Evolutionary conservation across 2,329 filamentous ascomycete species (phyloP), one percentile per base, ranked within the genome.

Genomic region (Colletotrichum chrysophilum): DNA sequence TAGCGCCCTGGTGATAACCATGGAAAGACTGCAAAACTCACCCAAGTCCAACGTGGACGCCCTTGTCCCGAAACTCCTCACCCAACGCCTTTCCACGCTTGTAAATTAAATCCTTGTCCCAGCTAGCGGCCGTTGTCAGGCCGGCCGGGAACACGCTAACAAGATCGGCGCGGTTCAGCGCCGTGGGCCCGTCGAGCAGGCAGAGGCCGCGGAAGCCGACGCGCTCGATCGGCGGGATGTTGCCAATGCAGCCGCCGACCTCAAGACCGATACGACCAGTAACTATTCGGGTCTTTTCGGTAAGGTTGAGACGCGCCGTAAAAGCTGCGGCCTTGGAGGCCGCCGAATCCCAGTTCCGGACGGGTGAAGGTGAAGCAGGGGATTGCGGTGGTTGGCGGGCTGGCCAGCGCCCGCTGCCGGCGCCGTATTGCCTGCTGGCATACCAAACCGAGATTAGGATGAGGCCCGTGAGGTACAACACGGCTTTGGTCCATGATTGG

Each of bases 101-200:
- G 71, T 93, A 91, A 84, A 97, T 95, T 68, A 97, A 86, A 3
- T 92, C 89, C 60, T 92, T 90, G 81, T 96, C 95, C 94, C 94
- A 97, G 0, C 94, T 97, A 2, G 94, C 91, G 1, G 94, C 95
- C 0, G 94, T 92, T 3, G 94, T 95, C 67, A 97, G 91, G 1
- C 94, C 95, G 2, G 95, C 94, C 0, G 95, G 94, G 81, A 96
- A 97, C 5, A 87, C 83, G 64, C 85, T 89, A 28, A 89, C 87
- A 66, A 89, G 80, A 67, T 89, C 88, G 1, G 88, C 85, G 3
- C 85, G 87, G n/a, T 4, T 86, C 87, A 0, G 87, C 0, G 94
- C 94, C 13, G 93, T 96, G 0, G 95, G 95, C 0, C 94, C 94
- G 80, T 98, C 95, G 80, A 97, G 94, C 43, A 97, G 86, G 83